A percentile compares a stretch with the other conserved stretches of the same genome.
phyloP scores from a whole-genome alignment of 176 grass and related monocot genomes.

The Typha latifolia region DNA sequence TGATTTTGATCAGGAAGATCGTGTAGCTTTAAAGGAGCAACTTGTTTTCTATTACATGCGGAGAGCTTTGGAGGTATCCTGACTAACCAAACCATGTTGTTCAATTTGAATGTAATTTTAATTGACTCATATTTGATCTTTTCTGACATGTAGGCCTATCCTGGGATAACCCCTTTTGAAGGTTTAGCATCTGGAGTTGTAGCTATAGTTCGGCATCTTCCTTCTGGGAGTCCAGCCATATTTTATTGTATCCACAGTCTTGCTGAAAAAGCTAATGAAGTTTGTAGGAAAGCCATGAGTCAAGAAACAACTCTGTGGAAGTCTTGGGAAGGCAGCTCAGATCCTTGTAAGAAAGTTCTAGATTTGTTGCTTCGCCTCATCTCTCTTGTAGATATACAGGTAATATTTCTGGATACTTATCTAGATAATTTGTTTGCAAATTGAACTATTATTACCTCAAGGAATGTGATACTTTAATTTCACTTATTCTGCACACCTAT shows the following conservation, averaged over 20 bases:
- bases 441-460: neutral
- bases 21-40: conserved; percentile 65
- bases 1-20: conserved; percentile 44
- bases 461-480: neutral
- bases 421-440: neutral
- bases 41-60: conserved; percentile 67
- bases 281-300: conserved; percentile 33
- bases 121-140: neutral
- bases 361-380: conserved; percentile 70
- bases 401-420: conserved; percentile 14
- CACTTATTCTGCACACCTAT: neutral
- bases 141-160: conserved; percentile 46
- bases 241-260: conserved; percentile 75
- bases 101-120: conserved; percentile 4
- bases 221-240: conserved; percentile 60
- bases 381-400: conserved; percentile 93
- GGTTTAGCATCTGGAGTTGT: conserved; percentile 79
- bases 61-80: conserved; percentile 63
- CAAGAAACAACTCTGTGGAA: conserved; percentile 64
- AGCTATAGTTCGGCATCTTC: conserved; percentile 59
- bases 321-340: conserved; percentile 85
- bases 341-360: conserved; percentile 67
- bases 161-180: conserved; percentile 61
- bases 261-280: conserved; percentile 44
- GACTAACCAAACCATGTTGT: neutral